phyloP scores from a whole-genome alignment of 2,329 filamentous ascomycete species.

The Neonectria faginata region DNA sequence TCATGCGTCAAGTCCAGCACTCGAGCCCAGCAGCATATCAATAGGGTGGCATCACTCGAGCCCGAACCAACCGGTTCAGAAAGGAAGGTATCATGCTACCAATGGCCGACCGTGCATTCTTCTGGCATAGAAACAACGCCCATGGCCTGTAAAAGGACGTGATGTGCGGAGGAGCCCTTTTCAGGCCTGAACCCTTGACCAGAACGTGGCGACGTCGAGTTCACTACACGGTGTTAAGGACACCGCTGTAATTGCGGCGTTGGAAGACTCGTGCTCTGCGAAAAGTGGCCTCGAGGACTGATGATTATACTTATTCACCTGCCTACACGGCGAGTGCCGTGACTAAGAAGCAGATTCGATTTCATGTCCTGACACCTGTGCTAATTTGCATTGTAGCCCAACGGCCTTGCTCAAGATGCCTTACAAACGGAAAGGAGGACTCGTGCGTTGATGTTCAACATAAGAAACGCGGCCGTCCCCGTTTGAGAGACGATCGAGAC shows the following conservation, averaged over 20 bases:
- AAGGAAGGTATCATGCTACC: too few species aligned
- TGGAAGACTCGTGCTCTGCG: neutral
- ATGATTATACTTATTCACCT: neutral
- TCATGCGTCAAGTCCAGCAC: neutral
- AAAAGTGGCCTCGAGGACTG: neutral
- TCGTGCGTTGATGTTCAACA: slow-evolving; percentile 86
- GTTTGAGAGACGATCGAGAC: slow-evolving; percentile 78
- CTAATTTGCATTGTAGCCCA: slow-evolving; percentile 66
- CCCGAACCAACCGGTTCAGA: neutral
- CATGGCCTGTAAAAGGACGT: neutral
- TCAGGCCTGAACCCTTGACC: neutral
- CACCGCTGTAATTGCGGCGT: too few species aligned
- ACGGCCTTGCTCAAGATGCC: slow-evolving; percentile 81
- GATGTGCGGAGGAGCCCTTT: neutral
- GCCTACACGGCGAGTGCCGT: slow-evolving; percentile 3
- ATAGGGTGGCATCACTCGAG: neutral
- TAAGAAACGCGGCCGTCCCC: slow-evolving; percentile 84
- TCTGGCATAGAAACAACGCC: neutral
- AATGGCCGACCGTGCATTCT: neutral
- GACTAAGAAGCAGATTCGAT: neutral
- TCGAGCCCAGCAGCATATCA: neutral
- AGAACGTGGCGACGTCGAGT: neutral
- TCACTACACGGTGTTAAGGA: neutral
- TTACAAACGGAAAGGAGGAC: slow-evolving; percentile 83
- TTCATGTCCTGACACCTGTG: slow-evolving; percentile 17